Evolutionary conservation across 345 rosid genomes (phyloP), one percentile per base, ranked within the genome.

Genomic region (Toxicodendron radicans): DNA sequence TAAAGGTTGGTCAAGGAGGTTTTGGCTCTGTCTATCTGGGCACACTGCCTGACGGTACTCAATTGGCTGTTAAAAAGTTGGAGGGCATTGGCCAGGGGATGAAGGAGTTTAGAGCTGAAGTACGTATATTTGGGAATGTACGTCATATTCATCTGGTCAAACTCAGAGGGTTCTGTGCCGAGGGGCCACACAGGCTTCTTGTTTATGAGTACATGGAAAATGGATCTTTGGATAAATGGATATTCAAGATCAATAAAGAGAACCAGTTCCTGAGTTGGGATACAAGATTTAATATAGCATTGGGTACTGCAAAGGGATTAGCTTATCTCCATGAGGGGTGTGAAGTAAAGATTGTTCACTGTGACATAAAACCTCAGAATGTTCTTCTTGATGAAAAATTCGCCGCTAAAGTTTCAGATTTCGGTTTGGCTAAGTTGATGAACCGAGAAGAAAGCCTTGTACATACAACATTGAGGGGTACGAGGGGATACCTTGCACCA

Each of bases 401-500:
- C 66, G 23, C 21, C 3, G 87, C 89, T 10, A 85, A 81, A 65
- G 89, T 85, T 61, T 83, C 89, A 4, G 89, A 85, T 74, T 85
- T 85, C 67, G 89, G 89, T 30, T 69, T 85, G 74, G 89, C 89
- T 0, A 85, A 85, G 78, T 79, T 85, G 43, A 85, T 83, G 89
- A 83, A 64, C 51, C 73, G 87, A 5, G 89, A 85, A 66, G 83
- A 83, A 62, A 85, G 87, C 69, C 82, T 73, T 60, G 85, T 83
- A 38, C 79, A 77, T 49, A 85, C 89, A 0, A 85, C 85, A 17
- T 52, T 85, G 51, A 79, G 89, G 59, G 91, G 89, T 8, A 87
- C 91, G 7, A 77, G 91, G 70, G 91, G 91, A 18, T 87, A 87
- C 71, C 83, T 87, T 56, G 89, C 91, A n/a, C 91, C 91, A 1